Evolutionary conservation across 192 early-diverging fungal genomes (phyloP), one percentile per base, ranked within the genome.

Genomic region (Podila verticillata): DNA sequence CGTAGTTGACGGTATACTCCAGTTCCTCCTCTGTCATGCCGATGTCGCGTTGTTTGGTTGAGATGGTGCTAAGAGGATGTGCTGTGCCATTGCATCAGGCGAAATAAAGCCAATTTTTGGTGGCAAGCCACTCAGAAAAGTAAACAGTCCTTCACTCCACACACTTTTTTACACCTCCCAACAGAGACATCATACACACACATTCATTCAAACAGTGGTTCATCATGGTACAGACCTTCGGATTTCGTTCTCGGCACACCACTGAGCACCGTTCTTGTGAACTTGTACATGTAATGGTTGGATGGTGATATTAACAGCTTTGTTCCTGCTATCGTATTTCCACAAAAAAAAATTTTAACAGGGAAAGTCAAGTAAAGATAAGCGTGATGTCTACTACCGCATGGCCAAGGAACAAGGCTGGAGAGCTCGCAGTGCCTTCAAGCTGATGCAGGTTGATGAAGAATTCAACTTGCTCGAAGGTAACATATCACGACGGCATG

Each of bases 331-430:
- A 15, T 44, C 1, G 39, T 39, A 9, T 2, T 12, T 39, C 13
- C 3, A 35, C 35, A 32, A 36, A 35, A 19, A 36, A 44, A 13
- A 44, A 13, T 30, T 5, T 9, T 13, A 10, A 47, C 44, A 80
- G 95, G 95, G 94, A 66, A 94, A 93, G 84, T 88, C 93, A 12
- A 95, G 94, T 62, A 97, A 97, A 78, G 95, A 97, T 83, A 97
- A 95, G 84, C 91, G 96, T 48, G 97, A 99, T 87, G 92, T 97
- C 24, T 98, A 96, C 85, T 99, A 99, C 82, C 92, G 97, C 17
- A 82, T 95, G 63, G 96, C 97, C 48, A 99, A 99, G 82, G 97
- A 99, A 85, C 92, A 97, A 82, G 97, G 96, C 32, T 99, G 96
- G 96, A 87, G 98, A 44, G 98, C 98, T 12, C 88, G 98, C 61